These are phyloP conservation scores for Acmispon strigosus DNA, from an alignment of 306 rosid genomes.

Conservation along the genomic window DNA sequence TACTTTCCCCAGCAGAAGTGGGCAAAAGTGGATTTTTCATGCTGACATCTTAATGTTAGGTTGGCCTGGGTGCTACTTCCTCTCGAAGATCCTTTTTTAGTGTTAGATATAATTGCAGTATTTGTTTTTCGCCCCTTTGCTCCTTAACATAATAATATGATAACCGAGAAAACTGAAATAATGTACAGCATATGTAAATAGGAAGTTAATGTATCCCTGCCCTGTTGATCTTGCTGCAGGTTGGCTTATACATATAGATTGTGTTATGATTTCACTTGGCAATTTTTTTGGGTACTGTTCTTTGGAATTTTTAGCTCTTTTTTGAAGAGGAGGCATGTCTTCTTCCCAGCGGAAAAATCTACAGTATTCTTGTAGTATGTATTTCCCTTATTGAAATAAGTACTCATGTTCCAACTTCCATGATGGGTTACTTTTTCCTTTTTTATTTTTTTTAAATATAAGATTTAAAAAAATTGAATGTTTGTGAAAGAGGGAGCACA, in stretches of 20 bases:
- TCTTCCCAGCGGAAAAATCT: neutral
- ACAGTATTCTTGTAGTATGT: too few species aligned
- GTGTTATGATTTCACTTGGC: neutral
- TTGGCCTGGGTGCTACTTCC: constrained; percentile 37
- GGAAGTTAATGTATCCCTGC: constrained; percentile 28
- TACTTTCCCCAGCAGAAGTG: constrained; percentile 28
- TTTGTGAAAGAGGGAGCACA: too few species aligned
- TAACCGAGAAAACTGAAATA: constrained; percentile 32
- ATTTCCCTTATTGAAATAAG: too few species aligned
- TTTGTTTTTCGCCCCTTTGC: constrained; percentile 18
- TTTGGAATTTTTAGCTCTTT: neutral
- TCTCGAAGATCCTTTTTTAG: constrained; percentile 14
- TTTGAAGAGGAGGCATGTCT: neutral
- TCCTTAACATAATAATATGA: constrained; percentile 49
- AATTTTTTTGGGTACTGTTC: neutral
- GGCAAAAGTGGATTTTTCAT: constrained; percentile 33
- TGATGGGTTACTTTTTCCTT: too few species aligned
- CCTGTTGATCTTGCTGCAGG: neutral
- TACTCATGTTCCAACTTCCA: too few species aligned
- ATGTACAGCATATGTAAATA: constrained; percentile 82
- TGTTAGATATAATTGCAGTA: constrained; percentile 34
- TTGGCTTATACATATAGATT: neutral
- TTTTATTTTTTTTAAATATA: too few species aligned
- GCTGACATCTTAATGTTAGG: constrained; percentile 26
- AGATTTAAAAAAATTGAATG: too few species aligned